A percentile compares a stretch with the other conserved stretches of the same genome.
Conservation (phyloP, 2,329 filamentous ascomycete genomes). For the Diplodia seriata region DNA sequence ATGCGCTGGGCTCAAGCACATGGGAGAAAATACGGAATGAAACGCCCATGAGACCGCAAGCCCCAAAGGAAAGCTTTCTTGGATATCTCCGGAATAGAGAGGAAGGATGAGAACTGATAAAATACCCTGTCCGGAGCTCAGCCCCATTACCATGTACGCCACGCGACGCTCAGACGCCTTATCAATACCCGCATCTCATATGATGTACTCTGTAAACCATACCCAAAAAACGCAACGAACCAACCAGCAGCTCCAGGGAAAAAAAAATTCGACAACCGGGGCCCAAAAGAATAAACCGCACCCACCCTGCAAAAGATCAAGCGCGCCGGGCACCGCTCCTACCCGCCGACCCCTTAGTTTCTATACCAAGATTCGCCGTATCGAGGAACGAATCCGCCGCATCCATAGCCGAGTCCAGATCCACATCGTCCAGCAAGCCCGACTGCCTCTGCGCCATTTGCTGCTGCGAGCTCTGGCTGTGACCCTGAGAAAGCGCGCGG, state of each 20-base stretch:
- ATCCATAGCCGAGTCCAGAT: constrained; percentile 20
- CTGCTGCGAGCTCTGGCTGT: not conserved
- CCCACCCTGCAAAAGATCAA: not conserved
- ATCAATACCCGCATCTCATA: not conserved
- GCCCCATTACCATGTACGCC: not conserved
- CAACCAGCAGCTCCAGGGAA: not conserved
- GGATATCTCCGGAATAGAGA: not conserved
- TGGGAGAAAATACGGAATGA: no score
- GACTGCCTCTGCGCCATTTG: not conserved
- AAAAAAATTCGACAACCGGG: not conserved
- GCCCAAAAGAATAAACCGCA: not conserved
- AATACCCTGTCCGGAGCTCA: not conserved
- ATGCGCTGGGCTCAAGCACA: no score
- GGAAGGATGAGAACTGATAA: no score
- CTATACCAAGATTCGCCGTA: not conserved
- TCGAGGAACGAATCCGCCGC: constrained; percentile 28
- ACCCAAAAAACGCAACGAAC: not conserved
- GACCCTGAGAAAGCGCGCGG: not conserved
- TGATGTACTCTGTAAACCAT: not conserved
- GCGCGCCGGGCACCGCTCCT: not conserved
- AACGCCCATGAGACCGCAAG: not conserved
- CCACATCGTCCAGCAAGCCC: constrained; percentile 10
- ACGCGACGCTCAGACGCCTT: not conserved
- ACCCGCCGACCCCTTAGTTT: not conserved
- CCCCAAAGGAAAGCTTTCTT: not conserved